Percentiles rank a stretch among this genome's conserved stretches.
These are phyloP conservation scores for Tulasnella sp. DNA, from an alignment of 768 basidiomycete species.

Conservation along the genomic window DNA sequence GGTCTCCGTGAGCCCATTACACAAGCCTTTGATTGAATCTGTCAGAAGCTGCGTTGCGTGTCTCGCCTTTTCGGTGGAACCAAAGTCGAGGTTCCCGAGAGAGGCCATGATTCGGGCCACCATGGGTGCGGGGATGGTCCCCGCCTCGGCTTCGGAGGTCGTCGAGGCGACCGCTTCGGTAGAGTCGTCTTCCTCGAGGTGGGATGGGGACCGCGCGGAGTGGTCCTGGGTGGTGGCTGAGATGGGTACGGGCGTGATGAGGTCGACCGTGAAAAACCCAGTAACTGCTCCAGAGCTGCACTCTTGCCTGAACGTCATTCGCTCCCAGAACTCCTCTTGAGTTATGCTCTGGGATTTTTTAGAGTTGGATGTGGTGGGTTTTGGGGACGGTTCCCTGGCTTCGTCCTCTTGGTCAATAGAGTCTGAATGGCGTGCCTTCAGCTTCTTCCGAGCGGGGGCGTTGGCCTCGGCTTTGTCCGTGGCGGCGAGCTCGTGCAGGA, in stretches of 20 bases:
- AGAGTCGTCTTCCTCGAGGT: neutral
- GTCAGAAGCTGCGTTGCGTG: slow-evolving; percentile 71
- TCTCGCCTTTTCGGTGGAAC: slow-evolving; percentile 56
- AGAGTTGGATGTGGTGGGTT: neutral
- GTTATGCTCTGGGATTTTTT: slow-evolving; percentile 35
- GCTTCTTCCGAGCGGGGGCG: slow-evolving; percentile 22
- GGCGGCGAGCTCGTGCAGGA: slow-evolving; percentile 84
- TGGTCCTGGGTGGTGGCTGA: neutral
- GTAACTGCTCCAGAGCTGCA: slow-evolving; percentile 87
- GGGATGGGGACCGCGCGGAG: slow-evolving; percentile 10
- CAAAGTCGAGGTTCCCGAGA: slow-evolving; percentile 76
- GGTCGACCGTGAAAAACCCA: slow-evolving; percentile 78
- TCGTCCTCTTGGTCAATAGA: slow-evolving; percentile 45
- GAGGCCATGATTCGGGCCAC: slow-evolving; percentile 65
- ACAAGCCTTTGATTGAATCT: slow-evolving; percentile 34
- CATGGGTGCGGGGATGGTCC: slow-evolving; percentile 57
- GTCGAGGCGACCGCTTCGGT: slow-evolving; percentile 41
- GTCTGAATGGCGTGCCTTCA: slow-evolving; percentile 1
- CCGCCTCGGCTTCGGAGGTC: slow-evolving; percentile 46
- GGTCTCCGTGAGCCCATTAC: neutral
- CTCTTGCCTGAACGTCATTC: slow-evolving; percentile 95
- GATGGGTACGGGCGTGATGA: slow-evolving; percentile 27
- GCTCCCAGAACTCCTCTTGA: slow-evolving; percentile 90
- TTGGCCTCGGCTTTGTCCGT: slow-evolving; percentile 36
- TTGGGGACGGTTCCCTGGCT: slow-evolving; percentile 37